Percentiles rank a stretch among this genome's conserved stretches.
Conservation (phyloP, 805 yeast species). For the Blastobotrys muscicola region DNA sequence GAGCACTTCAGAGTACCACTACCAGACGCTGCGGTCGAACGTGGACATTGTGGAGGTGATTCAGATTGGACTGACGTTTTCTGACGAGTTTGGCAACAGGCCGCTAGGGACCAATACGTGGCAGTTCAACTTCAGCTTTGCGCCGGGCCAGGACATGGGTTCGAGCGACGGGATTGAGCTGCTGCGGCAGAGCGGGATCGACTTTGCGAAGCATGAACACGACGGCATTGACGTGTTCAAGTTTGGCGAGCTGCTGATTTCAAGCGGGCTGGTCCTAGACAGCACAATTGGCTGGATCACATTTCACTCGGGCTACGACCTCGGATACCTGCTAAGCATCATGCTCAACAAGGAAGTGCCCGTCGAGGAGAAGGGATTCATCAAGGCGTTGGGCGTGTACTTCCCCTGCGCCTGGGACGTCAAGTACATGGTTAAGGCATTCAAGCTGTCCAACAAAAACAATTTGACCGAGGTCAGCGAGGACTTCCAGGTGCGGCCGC, state of each 20-base stretch:
- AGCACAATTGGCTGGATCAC: conserved; percentile 74
- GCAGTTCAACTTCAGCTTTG: conserved; percentile 91
- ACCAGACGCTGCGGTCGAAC: conserved; percentile 87
- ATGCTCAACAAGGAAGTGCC: conserved; percentile 74
- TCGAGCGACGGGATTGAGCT: conserved; percentile 77
- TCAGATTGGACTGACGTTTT: conserved; percentile 72
- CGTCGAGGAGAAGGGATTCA: conserved; percentile 65
- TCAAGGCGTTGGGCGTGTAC: conserved; percentile 56
- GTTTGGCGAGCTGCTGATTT: conserved; percentile 76
- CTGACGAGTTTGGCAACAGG: conserved; percentile 58
- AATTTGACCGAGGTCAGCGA: conserved; percentile 33
- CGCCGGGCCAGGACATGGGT: conserved; percentile 67
- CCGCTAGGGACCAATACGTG: conserved; percentile 74
- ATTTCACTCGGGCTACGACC: conserved; percentile 89
- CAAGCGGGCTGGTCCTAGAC: conserved; percentile 76
- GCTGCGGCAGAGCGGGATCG: conserved; percentile 71
- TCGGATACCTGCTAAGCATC: conserved; percentile 77
- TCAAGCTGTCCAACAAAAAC: conserved; percentile 28
- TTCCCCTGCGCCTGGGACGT: conserved; percentile 82
- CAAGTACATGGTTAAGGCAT: conserved; percentile 39
- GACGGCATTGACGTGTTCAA: conserved; percentile 71
- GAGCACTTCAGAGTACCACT: conserved; percentile 85
- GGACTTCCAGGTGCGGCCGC: conserved; percentile 29
- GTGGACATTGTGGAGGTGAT: conserved; percentile 79
- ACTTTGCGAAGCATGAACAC: conserved; percentile 61